These are phyloP conservation scores for Talaromyces sp. DNA, from an alignment of 2,329 filamentous ascomycete species.

Conservation along the genomic window DNA sequence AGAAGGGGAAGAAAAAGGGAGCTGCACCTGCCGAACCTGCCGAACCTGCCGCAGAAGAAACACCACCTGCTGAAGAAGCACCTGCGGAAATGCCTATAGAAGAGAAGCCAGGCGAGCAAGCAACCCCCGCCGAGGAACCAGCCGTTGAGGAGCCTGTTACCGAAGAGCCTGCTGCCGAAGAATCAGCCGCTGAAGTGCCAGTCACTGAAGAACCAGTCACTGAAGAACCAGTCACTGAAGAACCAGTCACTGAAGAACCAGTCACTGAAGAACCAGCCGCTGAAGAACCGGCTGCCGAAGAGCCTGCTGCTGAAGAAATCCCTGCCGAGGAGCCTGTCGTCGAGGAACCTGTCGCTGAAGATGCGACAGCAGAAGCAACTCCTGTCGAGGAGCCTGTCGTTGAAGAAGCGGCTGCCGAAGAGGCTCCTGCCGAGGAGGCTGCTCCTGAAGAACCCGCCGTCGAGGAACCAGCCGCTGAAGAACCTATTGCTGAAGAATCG, in stretches of 20 bases:
- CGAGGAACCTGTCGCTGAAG: conserved; percentile 16
- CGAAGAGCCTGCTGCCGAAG: conserved; percentile 8
- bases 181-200: conserved; percentile 14
- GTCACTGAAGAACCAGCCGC: conserved; percentile 15
- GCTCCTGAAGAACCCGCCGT: conserved; percentile 12
- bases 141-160: neutral
- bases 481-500: conserved; percentile 7
- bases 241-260: conserved; percentile 7
- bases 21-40: conserved; percentile 3
- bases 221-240: conserved; percentile 16
- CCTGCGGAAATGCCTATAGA: conserved; percentile 3
- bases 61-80: conserved; percentile 16
- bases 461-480: conserved; percentile 17
- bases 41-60: conserved; percentile 8
- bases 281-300: conserved; percentile 15
- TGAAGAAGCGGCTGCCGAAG: conserved; percentile 11
- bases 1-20: conserved; percentile 3
- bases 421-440: conserved; percentile 13
- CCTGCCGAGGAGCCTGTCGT: conserved; percentile 11
- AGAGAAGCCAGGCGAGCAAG: neutral
- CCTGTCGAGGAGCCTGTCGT: conserved; percentile 13
- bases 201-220: conserved; percentile 11
- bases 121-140: neutral
- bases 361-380: conserved; percentile 7
- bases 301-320: conserved; percentile 2